Conservation (phyloP, 2,329 filamentous ascomycete genomes). For the Xylariaceae sp. region DNA sequence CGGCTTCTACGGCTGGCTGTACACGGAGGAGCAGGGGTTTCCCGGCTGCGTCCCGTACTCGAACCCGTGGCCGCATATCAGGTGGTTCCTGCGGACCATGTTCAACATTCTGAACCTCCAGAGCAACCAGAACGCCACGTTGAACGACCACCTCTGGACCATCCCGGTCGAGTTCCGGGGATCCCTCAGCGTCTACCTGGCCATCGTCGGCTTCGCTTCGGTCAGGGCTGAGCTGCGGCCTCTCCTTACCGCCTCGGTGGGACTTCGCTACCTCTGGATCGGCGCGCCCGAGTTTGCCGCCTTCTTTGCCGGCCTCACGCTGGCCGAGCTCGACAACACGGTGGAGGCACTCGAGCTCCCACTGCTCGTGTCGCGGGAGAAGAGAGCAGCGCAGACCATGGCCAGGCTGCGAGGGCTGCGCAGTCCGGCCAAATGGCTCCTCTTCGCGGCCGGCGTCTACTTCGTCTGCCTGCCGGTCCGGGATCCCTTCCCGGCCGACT, state of each 20-base stretch:
- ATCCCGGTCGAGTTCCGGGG: slow-evolving; percentile 2
- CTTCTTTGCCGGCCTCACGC: slow-evolving; percentile 2
- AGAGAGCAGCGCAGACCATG: background rate
- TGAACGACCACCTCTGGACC: slow-evolving; percentile 3
- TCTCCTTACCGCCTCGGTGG: background rate
- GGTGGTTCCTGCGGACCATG: slow-evolving; percentile 1
- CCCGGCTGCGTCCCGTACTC: slow-evolving; percentile 3
- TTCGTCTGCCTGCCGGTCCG: slow-evolving; percentile 56
- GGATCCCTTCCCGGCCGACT: slow-evolving; percentile 28
- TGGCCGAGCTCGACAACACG: slow-evolving; percentile 1
- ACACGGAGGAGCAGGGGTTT: slow-evolving; percentile 1
- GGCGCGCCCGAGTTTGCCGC: slow-evolving; percentile 1
- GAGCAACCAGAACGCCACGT: slow-evolving; percentile 2
- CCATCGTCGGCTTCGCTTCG: background rate
- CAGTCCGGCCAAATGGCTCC: background rate
- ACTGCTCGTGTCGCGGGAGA: background rate
- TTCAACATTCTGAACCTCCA: slow-evolving; percentile 1
- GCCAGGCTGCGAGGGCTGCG: background rate
- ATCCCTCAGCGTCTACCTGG: slow-evolving; percentile 1
- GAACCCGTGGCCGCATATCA: slow-evolving; percentile 1
- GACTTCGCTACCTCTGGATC: slow-evolving; percentile 1
- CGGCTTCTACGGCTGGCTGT: slow-evolving; percentile 2
- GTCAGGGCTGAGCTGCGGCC: background rate
- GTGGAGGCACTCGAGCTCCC: background rate
- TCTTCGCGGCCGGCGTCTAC: slow-evolving; percentile 27